Evolutionary conservation across 306 rosid genomes (phyloP).

Genomic region (Hylodesmum podocarpum): DNA sequence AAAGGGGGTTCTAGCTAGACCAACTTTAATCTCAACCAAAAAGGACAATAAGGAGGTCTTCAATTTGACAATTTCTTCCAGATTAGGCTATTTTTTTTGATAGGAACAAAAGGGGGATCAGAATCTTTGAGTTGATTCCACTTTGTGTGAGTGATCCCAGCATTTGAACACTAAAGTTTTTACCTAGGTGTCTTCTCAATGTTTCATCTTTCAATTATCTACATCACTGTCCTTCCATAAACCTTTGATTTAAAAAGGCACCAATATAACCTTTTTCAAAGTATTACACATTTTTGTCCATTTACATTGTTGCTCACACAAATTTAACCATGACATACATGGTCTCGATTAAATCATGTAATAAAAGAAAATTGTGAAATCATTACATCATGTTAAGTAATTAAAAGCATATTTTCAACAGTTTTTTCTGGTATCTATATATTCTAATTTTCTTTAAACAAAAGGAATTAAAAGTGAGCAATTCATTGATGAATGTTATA

Average conservation of each 20-base stretch:
- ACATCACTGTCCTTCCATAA: not conserved
- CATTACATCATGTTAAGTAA: not conserved
- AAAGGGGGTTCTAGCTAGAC: not conserved
- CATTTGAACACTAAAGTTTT: conserved; percentile 24
- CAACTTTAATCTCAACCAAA: conserved; percentile 44
- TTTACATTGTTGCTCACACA: not conserved
- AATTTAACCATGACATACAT: not conserved
- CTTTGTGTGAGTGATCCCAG: conserved; percentile 32
- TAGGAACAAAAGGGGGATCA: not conserved
- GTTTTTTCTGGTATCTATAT: no score
- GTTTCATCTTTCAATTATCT: conserved; percentile 19
- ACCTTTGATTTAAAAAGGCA: not conserved
- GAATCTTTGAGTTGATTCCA: conserved; percentile 18
- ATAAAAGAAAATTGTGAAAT: not conserved
- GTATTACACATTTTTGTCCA: not conserved
- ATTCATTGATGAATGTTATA: not conserved
- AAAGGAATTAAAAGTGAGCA: no score
- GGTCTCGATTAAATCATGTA: not conserved
- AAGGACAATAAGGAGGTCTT: conserved; percentile 6
- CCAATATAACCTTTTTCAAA: not conserved
- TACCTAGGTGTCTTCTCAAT: not conserved
- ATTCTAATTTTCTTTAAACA: no score
- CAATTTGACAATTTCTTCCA: conserved; percentile 19
- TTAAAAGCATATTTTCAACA: no score
- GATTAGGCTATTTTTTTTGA: not conserved